These are phyloP conservation scores for Syncephalastrum sp. DNA, from an alignment of 371 early-diverging fungal genomes.

Conservation along the genomic window DNA sequence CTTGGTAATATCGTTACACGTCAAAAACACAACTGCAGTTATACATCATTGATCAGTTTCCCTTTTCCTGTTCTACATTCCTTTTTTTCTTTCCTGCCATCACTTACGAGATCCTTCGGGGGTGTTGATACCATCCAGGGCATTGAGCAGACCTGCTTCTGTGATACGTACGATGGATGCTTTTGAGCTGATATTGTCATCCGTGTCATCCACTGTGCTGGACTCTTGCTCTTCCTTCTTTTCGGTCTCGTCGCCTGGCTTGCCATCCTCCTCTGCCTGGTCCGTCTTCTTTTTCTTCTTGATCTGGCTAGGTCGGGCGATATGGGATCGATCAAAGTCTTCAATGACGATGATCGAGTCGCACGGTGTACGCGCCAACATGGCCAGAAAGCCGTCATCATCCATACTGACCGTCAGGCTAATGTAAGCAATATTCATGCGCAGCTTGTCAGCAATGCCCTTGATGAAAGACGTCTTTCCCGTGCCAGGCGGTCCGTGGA, in stretches of 20 bases:
- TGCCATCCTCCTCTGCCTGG: slow-evolving; percentile 7
- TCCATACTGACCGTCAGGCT: slow-evolving; percentile 19
- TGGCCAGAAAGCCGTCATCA: slow-evolving; percentile 28
- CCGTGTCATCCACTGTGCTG: slow-evolving; percentile 25
- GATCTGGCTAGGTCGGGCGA: slow-evolving; percentile 5
- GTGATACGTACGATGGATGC: slow-evolving; percentile 53
- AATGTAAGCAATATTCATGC: slow-evolving; percentile 38
- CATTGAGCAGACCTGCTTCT: slow-evolving; percentile 93
- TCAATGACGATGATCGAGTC: slow-evolving; percentile 44
- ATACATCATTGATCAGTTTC: no score
- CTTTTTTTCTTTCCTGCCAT: neutral
- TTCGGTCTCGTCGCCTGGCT: no score
- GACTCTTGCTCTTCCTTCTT: slow-evolving; percentile 13
- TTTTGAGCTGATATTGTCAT: slow-evolving; percentile 80
- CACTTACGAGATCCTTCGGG: slow-evolving; percentile 47
- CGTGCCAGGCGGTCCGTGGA: slow-evolving; percentile 66
- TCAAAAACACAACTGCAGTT: slow-evolving; percentile 80
- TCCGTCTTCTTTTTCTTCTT: slow-evolving; percentile 14
- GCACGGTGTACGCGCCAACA: slow-evolving; percentile 26
- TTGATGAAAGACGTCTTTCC: slow-evolving; percentile 65
- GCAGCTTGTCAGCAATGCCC: slow-evolving; percentile 59
- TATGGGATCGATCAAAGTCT: slow-evolving; percentile 46
- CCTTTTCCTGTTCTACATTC: no score
- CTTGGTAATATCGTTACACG: slow-evolving; percentile 89
- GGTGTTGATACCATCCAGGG: slow-evolving; percentile 92